A percentile compares a stretch with the other conserved stretches of the same genome.
These are phyloP conservation scores for Lachancea sp. DNA, from an alignment of 805 yeast genomes.

Conservation along the genomic window DNA sequence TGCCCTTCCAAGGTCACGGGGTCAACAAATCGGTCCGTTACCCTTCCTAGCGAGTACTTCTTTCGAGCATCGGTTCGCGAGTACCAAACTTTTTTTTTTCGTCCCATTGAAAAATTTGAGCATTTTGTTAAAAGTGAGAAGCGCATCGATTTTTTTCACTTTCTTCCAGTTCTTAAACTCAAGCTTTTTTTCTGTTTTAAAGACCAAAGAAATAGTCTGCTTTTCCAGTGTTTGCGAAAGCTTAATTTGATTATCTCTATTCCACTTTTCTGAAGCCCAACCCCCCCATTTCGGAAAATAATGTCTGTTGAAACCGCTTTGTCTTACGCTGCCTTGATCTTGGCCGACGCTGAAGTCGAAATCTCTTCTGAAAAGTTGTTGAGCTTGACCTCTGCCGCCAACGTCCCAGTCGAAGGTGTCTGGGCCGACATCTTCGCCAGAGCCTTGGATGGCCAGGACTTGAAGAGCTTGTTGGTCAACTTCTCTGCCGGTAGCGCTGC, in stretches of 20 bases:
- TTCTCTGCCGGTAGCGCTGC: conserved; percentile 47
- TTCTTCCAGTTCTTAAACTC: not conserved
- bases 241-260: conserved; percentile 34
- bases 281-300: conserved; percentile 23
- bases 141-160: conserved; percentile 3
- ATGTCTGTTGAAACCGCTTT: conserved; percentile 88
- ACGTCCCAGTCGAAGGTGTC: conserved; percentile 65
- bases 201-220: conserved; percentile 34
- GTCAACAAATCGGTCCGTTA: too few relatives aligned
- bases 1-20: too few relatives aligned
- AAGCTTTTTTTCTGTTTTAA: not conserved
- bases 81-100: conserved; percentile 2
- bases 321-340: conserved; percentile 96
- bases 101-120: conserved; percentile 1
- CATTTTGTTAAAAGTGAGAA: conserved; percentile 1
- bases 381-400: conserved; percentile 69
- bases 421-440: conserved; percentile 81
- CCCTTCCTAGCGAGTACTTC: too few relatives aligned
- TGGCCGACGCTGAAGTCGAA: conserved; percentile 95
- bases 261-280: conserved; percentile 13
- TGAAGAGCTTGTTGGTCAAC: conserved; percentile 59
- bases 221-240: conserved; percentile 15
- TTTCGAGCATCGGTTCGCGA: not conserved
- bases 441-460: conserved; percentile 75
- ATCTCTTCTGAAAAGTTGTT: conserved; percentile 77